Evolutionary conservation across 805 yeast genomes (phyloP).

Genomic region (Kodamaea lidongshanica): DNA sequence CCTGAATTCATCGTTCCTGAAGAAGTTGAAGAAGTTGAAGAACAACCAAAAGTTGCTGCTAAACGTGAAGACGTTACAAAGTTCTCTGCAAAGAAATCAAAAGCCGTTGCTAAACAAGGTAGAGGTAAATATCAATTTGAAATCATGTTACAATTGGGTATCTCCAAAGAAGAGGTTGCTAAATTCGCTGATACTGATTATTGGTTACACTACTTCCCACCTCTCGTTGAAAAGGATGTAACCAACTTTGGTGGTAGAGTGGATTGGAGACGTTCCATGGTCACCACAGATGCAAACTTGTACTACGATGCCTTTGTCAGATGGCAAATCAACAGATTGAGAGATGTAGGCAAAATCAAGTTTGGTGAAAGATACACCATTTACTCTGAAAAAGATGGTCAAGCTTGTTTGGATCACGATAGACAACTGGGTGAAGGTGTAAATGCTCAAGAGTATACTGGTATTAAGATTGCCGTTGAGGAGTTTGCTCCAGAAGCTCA

Average conservation of each 20-base stretch:
- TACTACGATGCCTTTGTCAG: constrained; percentile 91
- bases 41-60: constrained; percentile 10
- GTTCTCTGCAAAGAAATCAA: constrained; percentile 87
- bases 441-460: constrained; percentile 92
- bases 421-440: constrained; percentile 97
- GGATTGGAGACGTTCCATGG: constrained; percentile 96
- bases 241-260: constrained; percentile 81
- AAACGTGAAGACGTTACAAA: constrained; percentile 76
- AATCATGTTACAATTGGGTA: constrained; percentile 92
- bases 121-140: constrained; percentile 92
- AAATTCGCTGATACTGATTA: constrained; percentile 88
- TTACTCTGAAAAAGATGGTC: constrained; percentile 96
- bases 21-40: constrained; percentile 52
- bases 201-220: constrained; percentile 93
- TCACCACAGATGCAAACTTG: constrained; percentile 92
- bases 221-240: constrained; percentile 76
- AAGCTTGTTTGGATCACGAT: constrained; percentile 99
- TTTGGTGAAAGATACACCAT: constrained; percentile 98
- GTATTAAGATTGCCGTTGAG: constrained; percentile 73
- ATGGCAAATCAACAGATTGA: constrained; percentile 93
- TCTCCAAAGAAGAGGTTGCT: constrained; percentile 72
- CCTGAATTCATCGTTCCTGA: constrained; percentile 66
- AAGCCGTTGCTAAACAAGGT: constrained; percentile 91
- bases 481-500: constrained; percentile 56
- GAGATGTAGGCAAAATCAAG: constrained; percentile 83